Base-by-base conservation (phyloP, 331 rosid species). In the Ulmus americana region DNA sequence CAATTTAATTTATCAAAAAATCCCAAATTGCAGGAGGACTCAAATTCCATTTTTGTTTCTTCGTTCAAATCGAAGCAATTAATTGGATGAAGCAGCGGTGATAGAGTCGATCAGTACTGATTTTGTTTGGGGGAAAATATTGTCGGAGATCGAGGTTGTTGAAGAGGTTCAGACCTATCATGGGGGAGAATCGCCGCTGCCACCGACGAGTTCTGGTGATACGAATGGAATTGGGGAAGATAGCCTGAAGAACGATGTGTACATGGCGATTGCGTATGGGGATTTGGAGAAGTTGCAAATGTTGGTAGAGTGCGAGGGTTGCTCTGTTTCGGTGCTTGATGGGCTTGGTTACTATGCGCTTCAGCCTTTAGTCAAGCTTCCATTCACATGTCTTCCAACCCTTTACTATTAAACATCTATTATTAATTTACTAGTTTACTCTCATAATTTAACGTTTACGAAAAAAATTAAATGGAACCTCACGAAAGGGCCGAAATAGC, bases 271-370 rank as follows among this genome's bases (percentile, higher is more conserved):
- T 54, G 88, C 98, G 39, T 94, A 94, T 58, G 98, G 98, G 60
- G 97, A 94, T 83, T 74, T 94, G 91, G 98, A 94, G 91, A 94
- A 87, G 91, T 88, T 94, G 18, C 95, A 83, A n/a, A n/a, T n/a
- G n/a, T n/a, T n/a, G n/a, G n/a, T n/a, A n/a, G n/a, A n/a, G n/a
- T n/a, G n/a, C n/a, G n/a, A n/a, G n/a, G n/a, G n/a, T n/a, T n/a
- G n/a, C n/a, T n/a, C n/a, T n/a, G n/a, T n/a, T n/a, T n/a, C n/a
- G n/a, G n/a, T n/a, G n/a, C n/a, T n/a, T n/a, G n/a, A n/a, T n/a
- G n/a, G n/a, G n/a, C n/a, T n/a, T n/a, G n/a, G n/a, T n/a, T n/a
- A n/a, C n/a, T n/a, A n/a, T n/a, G n/a, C n/a, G n/a, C n/a, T n/a
- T n/a, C n/a, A n/a, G n/a, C n/a, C n/a, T n/a, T n/a, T n/a, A n/a